Evolutionary conservation across 1,139 yeast genomes (phyloP).

Genomic region (Suhomyces guaymorum): DNA sequence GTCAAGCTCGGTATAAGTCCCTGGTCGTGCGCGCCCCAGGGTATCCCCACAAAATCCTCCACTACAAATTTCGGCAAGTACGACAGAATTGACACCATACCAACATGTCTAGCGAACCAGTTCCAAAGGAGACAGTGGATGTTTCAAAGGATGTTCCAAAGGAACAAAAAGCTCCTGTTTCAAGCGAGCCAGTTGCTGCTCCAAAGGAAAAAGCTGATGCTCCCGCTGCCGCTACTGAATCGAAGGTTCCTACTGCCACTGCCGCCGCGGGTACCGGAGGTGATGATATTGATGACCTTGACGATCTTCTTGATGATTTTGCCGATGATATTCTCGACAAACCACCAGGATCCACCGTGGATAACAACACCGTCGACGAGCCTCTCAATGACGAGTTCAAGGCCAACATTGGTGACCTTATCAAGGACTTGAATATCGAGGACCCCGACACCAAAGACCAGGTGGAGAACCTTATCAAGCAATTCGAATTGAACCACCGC

Average conservation of each 20-base stretch:
- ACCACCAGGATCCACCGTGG: conserved; percentile 53
- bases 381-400: conserved; percentile 46
- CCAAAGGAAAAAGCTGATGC: conserved; percentile 6
- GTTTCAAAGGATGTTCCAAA: not conserved
- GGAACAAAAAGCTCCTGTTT: not conserved
- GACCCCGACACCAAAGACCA: conserved; percentile 63
- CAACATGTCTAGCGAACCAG: conserved; percentile 7
- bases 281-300: conserved; percentile 73
- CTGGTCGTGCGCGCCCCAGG: conserved; percentile 2
- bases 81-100: not conserved
- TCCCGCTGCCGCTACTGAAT: too few relatives aligned
- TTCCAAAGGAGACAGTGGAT: not conserved
- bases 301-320: conserved; percentile 72
- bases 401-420: conserved; percentile 52
- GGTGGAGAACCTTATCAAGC: conserved; percentile 51
- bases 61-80: not conserved
- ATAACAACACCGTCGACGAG: conserved; percentile 20
- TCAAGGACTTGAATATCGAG: conserved; percentile 57
- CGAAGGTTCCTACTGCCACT: too few relatives aligned
- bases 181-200: conserved; percentile 1
- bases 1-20: not conserved
- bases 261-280: too few relatives aligned
- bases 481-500: conserved; percentile 42
- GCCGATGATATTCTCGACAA: conserved; percentile 71
- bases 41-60: conserved; percentile 6